Conservation (phyloP, 768 basidiomycete genomes). For the Hypsizygus marmoreus region DNA sequence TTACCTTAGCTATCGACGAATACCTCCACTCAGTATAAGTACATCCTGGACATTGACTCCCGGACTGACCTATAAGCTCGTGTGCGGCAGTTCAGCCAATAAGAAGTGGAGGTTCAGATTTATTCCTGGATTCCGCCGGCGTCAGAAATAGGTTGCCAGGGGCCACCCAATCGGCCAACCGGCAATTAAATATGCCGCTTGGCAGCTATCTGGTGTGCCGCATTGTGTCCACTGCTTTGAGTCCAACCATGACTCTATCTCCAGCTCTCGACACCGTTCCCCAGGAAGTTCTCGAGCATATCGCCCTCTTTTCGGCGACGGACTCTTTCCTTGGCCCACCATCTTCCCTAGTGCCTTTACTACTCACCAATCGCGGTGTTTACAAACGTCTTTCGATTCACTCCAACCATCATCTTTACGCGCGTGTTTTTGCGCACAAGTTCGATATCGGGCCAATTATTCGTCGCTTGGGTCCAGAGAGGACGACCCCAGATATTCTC, state of each 20-base stretch:
- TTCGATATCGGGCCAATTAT: constrained; percentile 61
- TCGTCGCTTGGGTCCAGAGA: constrained; percentile 48
- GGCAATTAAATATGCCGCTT: constrained; percentile 11
- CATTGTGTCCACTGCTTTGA: constrained; percentile 12
- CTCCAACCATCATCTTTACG: constrained; percentile 70
- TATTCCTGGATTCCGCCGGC: no score
- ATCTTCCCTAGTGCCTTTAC: constrained; percentile 54
- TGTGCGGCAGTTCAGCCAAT: no score
- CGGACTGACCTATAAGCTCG: no score
- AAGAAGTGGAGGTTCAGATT: no score
- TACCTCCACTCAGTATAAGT: no score
- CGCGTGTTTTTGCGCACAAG: constrained; percentile 64
- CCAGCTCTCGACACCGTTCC: constrained; percentile 55
- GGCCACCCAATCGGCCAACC: constrained; percentile 2
- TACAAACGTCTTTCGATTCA: constrained; percentile 50
- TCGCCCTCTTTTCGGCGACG: constrained; percentile 68
- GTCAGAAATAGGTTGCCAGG: constrained; percentile 7
- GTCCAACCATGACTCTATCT: constrained; percentile 24
- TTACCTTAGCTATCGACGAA: no score
- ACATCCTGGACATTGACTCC: no score
- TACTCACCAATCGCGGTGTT: constrained; percentile 49
- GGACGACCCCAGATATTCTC: constrained; percentile 43
- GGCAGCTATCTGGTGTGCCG: constrained; percentile 1
- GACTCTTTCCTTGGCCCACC: constrained; percentile 60
- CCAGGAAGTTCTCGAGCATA: constrained; percentile 76